phyloP scores from a whole-genome alignment of 2,329 filamentous ascomycete species.

The Cryphonectria naterciae region DNA sequence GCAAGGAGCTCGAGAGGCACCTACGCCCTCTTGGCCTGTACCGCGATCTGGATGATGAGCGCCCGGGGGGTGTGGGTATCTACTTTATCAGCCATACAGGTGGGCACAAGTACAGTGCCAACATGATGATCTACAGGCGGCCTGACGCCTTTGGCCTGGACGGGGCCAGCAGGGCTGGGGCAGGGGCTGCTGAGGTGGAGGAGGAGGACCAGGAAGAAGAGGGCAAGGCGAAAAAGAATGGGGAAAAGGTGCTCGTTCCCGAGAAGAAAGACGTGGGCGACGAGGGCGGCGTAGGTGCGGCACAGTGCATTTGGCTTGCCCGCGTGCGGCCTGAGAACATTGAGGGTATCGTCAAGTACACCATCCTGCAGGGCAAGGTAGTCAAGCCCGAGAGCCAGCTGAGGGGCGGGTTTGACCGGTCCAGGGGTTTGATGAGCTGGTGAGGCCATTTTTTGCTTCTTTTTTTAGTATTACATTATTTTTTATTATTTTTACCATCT shows the following conservation, averaged over 20 bases:
- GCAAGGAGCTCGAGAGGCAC: constrained; percentile 86
- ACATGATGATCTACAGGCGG: constrained; percentile 86
- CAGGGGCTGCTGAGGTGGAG: constrained; percentile 19
- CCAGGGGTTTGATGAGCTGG: constrained; percentile 84
- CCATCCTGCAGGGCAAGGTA: constrained; percentile 89
- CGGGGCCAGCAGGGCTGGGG: constrained; percentile 41
- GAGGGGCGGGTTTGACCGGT: constrained; percentile 86
- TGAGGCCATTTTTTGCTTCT: constrained; percentile 41
- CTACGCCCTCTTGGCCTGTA: constrained; percentile 82
- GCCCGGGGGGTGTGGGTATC: constrained; percentile 89
- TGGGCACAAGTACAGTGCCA: constrained; percentile 94
- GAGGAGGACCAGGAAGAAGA: constrained; percentile 24
- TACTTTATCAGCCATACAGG: constrained; percentile 97
- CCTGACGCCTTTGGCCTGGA: constrained; percentile 61
- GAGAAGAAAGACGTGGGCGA: constrained; percentile 37
- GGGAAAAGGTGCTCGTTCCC: constrained; percentile 1
- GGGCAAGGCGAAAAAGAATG: background rate
- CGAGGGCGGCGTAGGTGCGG: constrained; percentile 61
- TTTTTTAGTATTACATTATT: too few relatives aligned
- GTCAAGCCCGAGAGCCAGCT: constrained; percentile 87
- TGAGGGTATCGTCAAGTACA: constrained; percentile 88
- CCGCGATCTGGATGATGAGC: constrained; percentile 83
- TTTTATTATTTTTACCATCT: too few relatives aligned
- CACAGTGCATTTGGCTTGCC: constrained; percentile 92
- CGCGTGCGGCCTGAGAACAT: constrained; percentile 85